A percentile compares a stretch with the other conserved stretches of the same genome.
phyloP scores from a whole-genome alignment of 2,329 filamentous ascomycete species.

The Aureobasidium namibiae region DNA sequence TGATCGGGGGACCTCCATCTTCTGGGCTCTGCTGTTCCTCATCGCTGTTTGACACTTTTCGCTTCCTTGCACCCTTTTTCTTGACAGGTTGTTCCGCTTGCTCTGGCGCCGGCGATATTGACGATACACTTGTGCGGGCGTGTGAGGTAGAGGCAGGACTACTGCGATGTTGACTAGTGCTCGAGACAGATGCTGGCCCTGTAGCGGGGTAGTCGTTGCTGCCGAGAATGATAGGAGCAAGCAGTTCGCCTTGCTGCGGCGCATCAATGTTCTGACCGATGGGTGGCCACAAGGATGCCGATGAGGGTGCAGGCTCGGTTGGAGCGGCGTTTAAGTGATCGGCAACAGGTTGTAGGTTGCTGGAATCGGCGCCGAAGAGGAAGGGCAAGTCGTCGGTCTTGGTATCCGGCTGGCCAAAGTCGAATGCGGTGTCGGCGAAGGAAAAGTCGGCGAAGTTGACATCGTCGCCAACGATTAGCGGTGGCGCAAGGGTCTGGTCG shows the following conservation, averaged over 20 bases:
- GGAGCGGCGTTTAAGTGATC: slow-evolving; percentile 16
- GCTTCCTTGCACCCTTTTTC: slow-evolving; percentile 28
- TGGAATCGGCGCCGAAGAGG: slow-evolving; percentile 14
- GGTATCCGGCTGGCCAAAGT: slow-evolving; percentile 18
- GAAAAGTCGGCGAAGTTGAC: slow-evolving; percentile 20
- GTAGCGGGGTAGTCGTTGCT: slow-evolving; percentile 12
- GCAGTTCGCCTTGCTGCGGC: slow-evolving; percentile 1
- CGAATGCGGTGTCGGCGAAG: slow-evolving; percentile 22
- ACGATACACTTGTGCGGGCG: slow-evolving; percentile 23
- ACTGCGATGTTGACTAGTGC: background rate
- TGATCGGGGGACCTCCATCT: slow-evolving; percentile 44
- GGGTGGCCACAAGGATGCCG: background rate
- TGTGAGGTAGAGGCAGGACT: slow-evolving; percentile 25
- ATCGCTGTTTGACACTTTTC: slow-evolving; percentile 25
- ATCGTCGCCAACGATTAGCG: slow-evolving; percentile 27
- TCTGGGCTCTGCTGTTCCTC: slow-evolving; percentile 21
- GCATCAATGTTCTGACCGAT: slow-evolving; percentile 3
- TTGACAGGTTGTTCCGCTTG: slow-evolving; percentile 20
- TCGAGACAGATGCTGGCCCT: background rate
- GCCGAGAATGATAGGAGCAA: slow-evolving; percentile 1
- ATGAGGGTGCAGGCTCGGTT: slow-evolving; percentile 15
- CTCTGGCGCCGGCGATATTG: slow-evolving; percentile 20
- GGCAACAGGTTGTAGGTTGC: slow-evolving; percentile 13
- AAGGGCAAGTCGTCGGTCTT: slow-evolving; percentile 13
- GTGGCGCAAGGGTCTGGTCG: slow-evolving; percentile 23